Base-by-base conservation (phyloP, 2,329 filamentous ascomycete species). In the Colletotrichum kahawae region DNA sequence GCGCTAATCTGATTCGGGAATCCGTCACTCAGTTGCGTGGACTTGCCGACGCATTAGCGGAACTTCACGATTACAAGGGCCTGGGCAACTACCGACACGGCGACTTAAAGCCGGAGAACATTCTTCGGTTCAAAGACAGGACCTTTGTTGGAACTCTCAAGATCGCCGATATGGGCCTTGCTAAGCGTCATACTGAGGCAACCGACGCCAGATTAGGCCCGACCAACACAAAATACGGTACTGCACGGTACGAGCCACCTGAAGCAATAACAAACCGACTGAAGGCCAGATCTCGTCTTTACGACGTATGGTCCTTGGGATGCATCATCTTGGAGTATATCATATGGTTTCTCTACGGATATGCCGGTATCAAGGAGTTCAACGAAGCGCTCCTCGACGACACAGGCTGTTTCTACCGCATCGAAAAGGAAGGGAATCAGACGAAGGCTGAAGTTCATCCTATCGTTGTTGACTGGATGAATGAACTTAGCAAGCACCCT, bases 271-370 rank as follows among this genome's bases (percentile, higher is more conserved):
- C 63, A 31, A n/a, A 48, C 33, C 6, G 5, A 12, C 10, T 14
- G 12, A 8, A 63, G n/a, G 64, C 76, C 1, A 62, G 77, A 5
- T 81, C 81, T 0, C 77, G 81, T 0, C 72, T 72, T 0, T 83
- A 81, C 14, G 82, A 83, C 8, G 76, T 79, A 5, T 83, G 82
- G 82, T 82, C 81, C 0, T 77, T 83, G 63, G 82, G 82, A 0
- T 82, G 81, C 31, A 78, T 83, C 8, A 77, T 78, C 0, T 70
- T 83, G 1, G 82, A 83, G 64, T 79, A 79, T 1, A 24, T 79
- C 4, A 77, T 82, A 7, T 83, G 82, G 82, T 33, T 83, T 0
- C 69, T 82, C 0, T 79, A 79, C 2, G 81, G 80, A 4, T 24
- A 56, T 56, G 21, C 2, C 12, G 18, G n/a, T 3, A 6, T 56